Percentiles rank a stretch among this genome's conserved stretches.
Conservation (phyloP, 139 green algal genomes). For the Chlamydomonas sp. region DNA sequence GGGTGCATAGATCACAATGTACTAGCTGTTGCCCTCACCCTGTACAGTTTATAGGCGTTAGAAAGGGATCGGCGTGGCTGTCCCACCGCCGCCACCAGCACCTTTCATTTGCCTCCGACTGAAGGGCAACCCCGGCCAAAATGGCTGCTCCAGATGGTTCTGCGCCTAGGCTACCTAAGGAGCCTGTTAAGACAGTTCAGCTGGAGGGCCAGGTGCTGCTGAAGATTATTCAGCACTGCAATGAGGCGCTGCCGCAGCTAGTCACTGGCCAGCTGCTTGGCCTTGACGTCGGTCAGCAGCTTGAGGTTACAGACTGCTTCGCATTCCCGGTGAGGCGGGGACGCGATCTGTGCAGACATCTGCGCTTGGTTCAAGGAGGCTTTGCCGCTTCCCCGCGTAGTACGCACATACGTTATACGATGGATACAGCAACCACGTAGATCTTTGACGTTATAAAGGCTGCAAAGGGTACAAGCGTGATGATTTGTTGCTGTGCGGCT, state of each 20-base stretch:
- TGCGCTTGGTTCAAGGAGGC: not conserved
- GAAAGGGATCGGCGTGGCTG: too few species aligned
- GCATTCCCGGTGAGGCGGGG: constrained; percentile 88
- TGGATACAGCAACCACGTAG: too few species aligned
- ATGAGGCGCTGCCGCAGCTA: constrained; percentile 75
- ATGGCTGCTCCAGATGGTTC: not conserved
- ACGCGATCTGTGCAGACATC: not conserved
- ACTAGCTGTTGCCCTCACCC: too few species aligned
- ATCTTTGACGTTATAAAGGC: too few species aligned
- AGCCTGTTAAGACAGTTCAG: constrained; percentile 74
- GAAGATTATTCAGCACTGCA: constrained; percentile 98
- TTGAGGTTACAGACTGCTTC: constrained; percentile 99
- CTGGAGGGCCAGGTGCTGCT: constrained; percentile 86
- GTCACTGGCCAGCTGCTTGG: constrained; percentile 98
- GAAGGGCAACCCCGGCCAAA: not conserved
- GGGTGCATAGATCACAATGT: too few species aligned
- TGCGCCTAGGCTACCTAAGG: constrained; percentile 31
- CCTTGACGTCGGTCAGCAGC: constrained; percentile 92
- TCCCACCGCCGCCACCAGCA: too few species aligned
- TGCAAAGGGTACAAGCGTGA: too few species aligned
- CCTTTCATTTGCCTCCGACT: not conserved
- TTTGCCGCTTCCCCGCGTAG: not conserved
- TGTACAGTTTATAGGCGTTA: too few species aligned
- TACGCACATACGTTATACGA: not conserved
- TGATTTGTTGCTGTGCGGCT: too few species aligned